phyloP scores from a whole-genome alignment of 495 filamentous ascomycete genomes.

The Penicillium desertorum region DNA sequence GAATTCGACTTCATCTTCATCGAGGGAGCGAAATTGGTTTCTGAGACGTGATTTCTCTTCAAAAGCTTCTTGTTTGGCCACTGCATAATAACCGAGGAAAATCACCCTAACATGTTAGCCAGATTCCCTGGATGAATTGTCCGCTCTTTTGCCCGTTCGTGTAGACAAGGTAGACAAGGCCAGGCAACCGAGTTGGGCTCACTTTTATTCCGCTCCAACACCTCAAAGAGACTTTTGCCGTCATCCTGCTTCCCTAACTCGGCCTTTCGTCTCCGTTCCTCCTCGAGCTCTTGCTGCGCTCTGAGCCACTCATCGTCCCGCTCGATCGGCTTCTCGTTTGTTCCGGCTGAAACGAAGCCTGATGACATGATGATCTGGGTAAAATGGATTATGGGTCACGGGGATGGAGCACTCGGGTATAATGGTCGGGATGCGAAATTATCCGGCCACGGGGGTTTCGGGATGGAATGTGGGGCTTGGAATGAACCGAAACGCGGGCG shows the following conservation, averaged over 20 bases:
- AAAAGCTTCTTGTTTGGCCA: constrained; percentile 94
- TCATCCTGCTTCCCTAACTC: constrained; percentile 54
- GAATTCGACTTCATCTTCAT: constrained; percentile 93
- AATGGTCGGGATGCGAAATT: constrained; percentile 18
- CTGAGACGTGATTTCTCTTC: constrained; percentile 83
- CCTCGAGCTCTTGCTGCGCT: constrained; percentile 76
- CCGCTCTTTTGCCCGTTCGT: neutral
- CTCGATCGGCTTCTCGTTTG: constrained; percentile 61
- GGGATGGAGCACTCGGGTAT: constrained; percentile 22
- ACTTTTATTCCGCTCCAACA: constrained; percentile 95
- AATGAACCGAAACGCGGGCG: constrained; percentile 15
- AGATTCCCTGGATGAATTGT: neutral
- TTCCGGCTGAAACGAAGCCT: constrained; percentile 87
- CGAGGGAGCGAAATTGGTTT: constrained; percentile 92
- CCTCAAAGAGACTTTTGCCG: constrained; percentile 78
- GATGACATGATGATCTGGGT: constrained; percentile 62
- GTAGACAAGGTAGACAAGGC: neutral
- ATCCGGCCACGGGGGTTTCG: constrained; percentile 15
- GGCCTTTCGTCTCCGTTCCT: constrained; percentile 58
- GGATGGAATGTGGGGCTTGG: constrained; percentile 1
- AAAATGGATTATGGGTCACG: constrained; percentile 10
- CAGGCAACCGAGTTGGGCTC: constrained; percentile 26
- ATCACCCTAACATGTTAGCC: constrained; percentile 14
- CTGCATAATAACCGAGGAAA: constrained; percentile 59
- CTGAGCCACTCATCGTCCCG: constrained; percentile 71